phyloP scores from a whole-genome alignment of 768 basidiomycete species.

The Auriscalpium microsporum region DNA sequence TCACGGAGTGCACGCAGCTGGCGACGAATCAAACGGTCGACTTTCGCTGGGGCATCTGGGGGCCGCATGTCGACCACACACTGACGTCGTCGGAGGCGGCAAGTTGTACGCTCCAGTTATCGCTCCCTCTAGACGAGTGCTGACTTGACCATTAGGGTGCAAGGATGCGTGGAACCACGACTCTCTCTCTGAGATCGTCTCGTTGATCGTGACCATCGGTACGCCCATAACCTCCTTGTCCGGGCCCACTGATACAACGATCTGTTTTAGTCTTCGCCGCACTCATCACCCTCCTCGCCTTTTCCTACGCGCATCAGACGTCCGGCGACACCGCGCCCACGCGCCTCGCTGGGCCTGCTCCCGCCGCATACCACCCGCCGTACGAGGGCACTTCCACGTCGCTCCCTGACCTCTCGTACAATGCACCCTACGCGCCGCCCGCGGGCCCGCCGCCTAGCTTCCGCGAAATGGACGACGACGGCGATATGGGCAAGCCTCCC shows the following conservation, averaged over 20 bases:
- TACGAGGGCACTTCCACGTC: slow-evolving; percentile 16
- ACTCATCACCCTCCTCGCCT: slow-evolving; percentile 59
- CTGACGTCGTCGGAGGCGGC: slow-evolving; percentile 30
- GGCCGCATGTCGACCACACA: slow-evolving; percentile 14
- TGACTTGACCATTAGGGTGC: slow-evolving; percentile 44
- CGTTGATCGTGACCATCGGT: slow-evolving; percentile 54
- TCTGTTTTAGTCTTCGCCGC: slow-evolving; percentile 39
- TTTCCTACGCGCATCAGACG: slow-evolving; percentile 67
- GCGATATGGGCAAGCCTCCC: slow-evolving; percentile 33
- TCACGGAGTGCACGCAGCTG: slow-evolving; percentile 43
- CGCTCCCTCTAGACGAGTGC: not conserved
- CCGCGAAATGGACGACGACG: slow-evolving; percentile 19
- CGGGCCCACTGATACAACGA: not conserved
- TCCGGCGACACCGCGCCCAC: slow-evolving; percentile 53
- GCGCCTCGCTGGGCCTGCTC: slow-evolving; percentile 24
- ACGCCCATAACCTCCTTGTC: slow-evolving; percentile 19
- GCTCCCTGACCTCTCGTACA: slow-evolving; percentile 10
- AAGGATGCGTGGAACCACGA: slow-evolving; percentile 46
- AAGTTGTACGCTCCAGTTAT: slow-evolving; percentile 32
- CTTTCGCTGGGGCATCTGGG: slow-evolving; percentile 25
- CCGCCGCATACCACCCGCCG: slow-evolving; percentile 20
- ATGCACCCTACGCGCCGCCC: slow-evolving; percentile 37
- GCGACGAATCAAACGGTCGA: slow-evolving; percentile 26
- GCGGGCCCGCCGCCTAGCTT: slow-evolving; percentile 37
- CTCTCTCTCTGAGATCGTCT: slow-evolving; percentile 62